phyloP scores from a whole-genome alignment of 106 monocot genomes.

The Acorus calamus region DNA sequence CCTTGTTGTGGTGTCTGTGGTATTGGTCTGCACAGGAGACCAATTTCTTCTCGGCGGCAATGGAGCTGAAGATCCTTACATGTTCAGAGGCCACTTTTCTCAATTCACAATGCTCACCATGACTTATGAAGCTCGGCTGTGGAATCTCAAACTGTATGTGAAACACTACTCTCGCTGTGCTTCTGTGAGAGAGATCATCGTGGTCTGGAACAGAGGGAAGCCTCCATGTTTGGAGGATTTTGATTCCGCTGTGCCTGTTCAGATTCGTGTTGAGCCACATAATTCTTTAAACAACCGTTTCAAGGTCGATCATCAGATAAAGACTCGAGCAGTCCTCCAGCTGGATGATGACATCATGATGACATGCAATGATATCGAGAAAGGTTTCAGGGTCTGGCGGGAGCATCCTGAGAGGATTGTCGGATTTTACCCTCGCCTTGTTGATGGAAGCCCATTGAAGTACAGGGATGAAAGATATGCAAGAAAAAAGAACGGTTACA shows the following conservation, averaged over 20 bases:
- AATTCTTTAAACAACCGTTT: conserved; percentile 88
- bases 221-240: conserved; percentile 31
- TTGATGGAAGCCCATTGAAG: conserved; percentile 38
- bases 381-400: conserved; percentile 84
- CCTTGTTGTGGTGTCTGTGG: conserved; percentile 25
- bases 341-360: conserved; percentile 86
- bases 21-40: conserved; percentile 44
- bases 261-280: conserved; percentile 59
- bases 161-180: conserved; percentile 84
- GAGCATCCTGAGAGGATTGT: conserved; percentile 64
- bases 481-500: conserved; percentile 44
- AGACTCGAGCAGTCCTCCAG: conserved; percentile 68
- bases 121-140: conserved; percentile 63
- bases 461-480: conserved; percentile 64
- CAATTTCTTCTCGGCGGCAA: conserved; percentile 57
- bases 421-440: conserved; percentile 80
- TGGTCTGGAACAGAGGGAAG: conserved; percentile 74
- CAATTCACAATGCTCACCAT: conserved; percentile 85
- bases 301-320: conserved; percentile 46
- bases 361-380: conserved; percentile 84
- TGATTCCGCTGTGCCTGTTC: conserved; percentile 59
- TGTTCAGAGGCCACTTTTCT: conserved; percentile 56
- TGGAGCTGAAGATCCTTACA: conserved; percentile 66
- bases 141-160: conserved; percentile 76
- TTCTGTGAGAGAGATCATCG: conserved; percentile 72